Evolutionary conservation across 257 asterid species (phyloP), one percentile per base, ranked within the genome.

Genomic region (Nicotiana paniculata): DNA sequence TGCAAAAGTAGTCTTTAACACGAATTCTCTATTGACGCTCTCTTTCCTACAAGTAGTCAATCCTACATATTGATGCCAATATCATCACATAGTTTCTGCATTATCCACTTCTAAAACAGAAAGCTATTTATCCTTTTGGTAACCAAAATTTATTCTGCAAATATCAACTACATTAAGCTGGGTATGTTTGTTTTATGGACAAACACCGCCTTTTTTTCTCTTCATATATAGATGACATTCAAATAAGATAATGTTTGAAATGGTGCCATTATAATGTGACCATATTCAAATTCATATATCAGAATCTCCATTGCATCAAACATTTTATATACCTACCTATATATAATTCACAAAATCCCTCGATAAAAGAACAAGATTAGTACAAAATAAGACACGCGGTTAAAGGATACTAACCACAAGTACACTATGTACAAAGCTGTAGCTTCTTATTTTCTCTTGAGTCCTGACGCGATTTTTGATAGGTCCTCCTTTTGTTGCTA

Each of bases 401-500:
- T 9, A 75, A 75, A 26, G 26, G 6, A 48, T n/a, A 77, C 89
- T 70, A 30, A 88, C 91, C 85, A 6, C 72, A 64, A 30, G 81
- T 35, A 63, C 35, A 59, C 80, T 35, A 64, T 63, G 39, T 35
- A 37, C 83, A 69, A n/a, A 13, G 65, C 57, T 81, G 84, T 46
- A 69, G 82, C 80, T 67, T n/a, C 62, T 88, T 83, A 85, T 80
- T 88, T 86, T 24, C 84, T 57, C 88, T 87, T 89, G 84, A 90
- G 84, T 79, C 78, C 82, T 37, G 67, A 74, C 3, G 3, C 9
- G 13, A 80, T 85, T 83, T 77, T 89, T 79, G 48, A 77, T 12
- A 89, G 55, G 59, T 87, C 88, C 86, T 68, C 81, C 43, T 26
- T 61, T 77, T 92, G 96, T 85, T 65, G 80, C 96, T 92, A 55